Base-by-base conservation (phyloP, 2,329 filamentous ascomycete species). In the Phialocephala sp. region DNA sequence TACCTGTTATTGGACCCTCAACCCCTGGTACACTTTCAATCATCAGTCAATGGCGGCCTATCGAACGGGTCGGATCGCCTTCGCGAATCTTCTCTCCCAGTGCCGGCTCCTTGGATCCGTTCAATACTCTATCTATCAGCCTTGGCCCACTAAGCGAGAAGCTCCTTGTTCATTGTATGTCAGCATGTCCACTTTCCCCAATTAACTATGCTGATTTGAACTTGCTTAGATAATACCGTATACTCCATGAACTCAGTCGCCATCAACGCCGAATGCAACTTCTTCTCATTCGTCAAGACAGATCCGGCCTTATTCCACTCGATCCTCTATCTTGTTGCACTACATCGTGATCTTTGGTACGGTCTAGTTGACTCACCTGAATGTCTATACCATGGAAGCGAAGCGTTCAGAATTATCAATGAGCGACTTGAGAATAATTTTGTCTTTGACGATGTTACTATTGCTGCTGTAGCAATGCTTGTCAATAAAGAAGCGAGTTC, bases 401-500 rank as follows among this genome's bases (percentile, higher is more conserved):
- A 69, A 59, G 68, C 69, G 2, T 66, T 71, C 15, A 56, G 65
- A 35, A 50, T 68, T 4, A 64, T 70, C 15, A 69, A 68, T 50
- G 62, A 66, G 24, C 59, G 68, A 12, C 60, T 70, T 14, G 27
- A 43, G 20, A 43, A 65, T 39, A 22, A 11, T 8, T 39, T 36
- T 45, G 35, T 43, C 27, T 62, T 64, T 35, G 66, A 55, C 47
- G 67, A 69, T 41, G 41, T 37, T 47, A 69, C 69, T 0, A 69
- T 71, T 36, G 67, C 65, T 47, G 67, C 67, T 35, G 69, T 71
- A 20, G 65, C 67, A 22, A 66, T 69, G 62, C 63, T 71, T 14
- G 63, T 65, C 14, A 71, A 66, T 32, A 71, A 68, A 58, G 69
- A 71, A 58, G 68, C 62, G 41, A 55, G 55, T 55, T 18, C 9